A percentile compares a stretch with the other conserved stretches of the same genome.
Evolutionary conservation across 805 yeast genomes (phyloP).

Genomic region (Yarrowia porcina): DNA sequence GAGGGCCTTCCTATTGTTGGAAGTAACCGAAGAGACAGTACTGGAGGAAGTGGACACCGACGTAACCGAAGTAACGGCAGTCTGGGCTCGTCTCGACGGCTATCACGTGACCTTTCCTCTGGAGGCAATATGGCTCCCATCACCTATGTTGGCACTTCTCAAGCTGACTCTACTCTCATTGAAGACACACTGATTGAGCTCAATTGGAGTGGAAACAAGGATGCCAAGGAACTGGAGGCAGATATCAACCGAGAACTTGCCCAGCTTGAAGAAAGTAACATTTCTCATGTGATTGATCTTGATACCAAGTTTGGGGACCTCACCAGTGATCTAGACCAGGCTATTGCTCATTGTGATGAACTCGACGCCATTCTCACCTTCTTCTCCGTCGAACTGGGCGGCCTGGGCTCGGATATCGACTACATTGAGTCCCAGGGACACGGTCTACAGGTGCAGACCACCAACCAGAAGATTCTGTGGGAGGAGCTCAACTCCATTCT

Average conservation of each 20-base stretch:
- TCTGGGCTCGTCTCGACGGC: constrained; percentile 2
- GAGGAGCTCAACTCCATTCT: constrained; percentile 66
- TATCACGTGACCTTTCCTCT: background rate
- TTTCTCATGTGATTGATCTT: constrained; percentile 53
- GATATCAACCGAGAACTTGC: constrained; percentile 60
- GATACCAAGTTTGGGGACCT: constrained; percentile 46
- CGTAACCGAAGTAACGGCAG: constrained; percentile 4
- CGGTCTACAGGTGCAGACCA: constrained; percentile 78
- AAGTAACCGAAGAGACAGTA: background rate
- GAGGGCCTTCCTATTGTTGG: constrained; percentile 10
- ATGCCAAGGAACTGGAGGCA: constrained; percentile 53
- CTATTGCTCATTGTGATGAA: constrained; percentile 52
- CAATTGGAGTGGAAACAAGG: constrained; percentile 70
- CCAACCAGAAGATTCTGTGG: constrained; percentile 74
- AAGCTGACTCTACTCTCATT: constrained; percentile 36
- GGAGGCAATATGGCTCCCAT: constrained; percentile 8
- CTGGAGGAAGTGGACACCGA: background rate
- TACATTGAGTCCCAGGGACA: constrained; percentile 70
- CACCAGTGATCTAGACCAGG: constrained; percentile 43
- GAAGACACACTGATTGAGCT: constrained; percentile 75
- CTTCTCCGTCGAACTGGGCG: constrained; percentile 58
- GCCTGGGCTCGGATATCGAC: constrained; percentile 64
- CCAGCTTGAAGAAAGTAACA: constrained; percentile 59
- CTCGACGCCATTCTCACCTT: constrained; percentile 54
- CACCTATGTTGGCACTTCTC: constrained; percentile 17